Conservation (phyloP, 306 rosid species). For the Corylus heterophylla region DNA sequence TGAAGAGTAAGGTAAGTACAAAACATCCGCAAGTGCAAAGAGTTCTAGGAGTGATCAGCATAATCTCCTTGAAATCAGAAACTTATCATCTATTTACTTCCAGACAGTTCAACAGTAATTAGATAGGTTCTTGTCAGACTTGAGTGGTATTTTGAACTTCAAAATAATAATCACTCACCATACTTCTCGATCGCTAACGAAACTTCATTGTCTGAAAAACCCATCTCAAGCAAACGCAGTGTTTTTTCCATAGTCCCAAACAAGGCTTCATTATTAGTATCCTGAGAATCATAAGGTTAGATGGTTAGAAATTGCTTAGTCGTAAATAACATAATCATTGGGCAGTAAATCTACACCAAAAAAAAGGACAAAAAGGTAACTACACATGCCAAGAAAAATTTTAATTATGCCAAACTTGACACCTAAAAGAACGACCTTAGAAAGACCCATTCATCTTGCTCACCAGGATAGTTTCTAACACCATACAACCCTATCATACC, state of each 20-base stretch:
- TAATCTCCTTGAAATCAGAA: neutral
- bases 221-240: slow-evolving; percentile 86
- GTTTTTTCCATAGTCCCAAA: slow-evolving; percentile 91
- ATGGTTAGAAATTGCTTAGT: neutral
- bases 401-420: slow-evolving; percentile 1
- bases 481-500: neutral
- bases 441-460: neutral
- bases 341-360: neutral
- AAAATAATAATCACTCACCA: slow-evolving; percentile 56
- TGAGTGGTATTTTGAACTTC: neutral
- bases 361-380: neutral
- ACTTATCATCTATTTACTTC: neutral
- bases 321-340: slow-evolving; percentile 8
- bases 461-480: neutral
- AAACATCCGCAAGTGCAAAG: neutral
- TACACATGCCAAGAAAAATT: neutral
- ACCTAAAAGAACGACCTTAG: neutral
- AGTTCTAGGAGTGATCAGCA: neutral
- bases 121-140: neutral
- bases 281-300: slow-evolving; percentile 39
- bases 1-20: neutral
- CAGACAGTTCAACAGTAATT: neutral
- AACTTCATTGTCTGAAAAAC: slow-evolving; percentile 88
- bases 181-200: slow-evolving; percentile 77
- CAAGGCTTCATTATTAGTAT: slow-evolving; percentile 54